These are phyloP conservation scores for Solanum lycopersicoides DNA, from an alignment of 257 asterid species.

Conservation along the genomic window DNA sequence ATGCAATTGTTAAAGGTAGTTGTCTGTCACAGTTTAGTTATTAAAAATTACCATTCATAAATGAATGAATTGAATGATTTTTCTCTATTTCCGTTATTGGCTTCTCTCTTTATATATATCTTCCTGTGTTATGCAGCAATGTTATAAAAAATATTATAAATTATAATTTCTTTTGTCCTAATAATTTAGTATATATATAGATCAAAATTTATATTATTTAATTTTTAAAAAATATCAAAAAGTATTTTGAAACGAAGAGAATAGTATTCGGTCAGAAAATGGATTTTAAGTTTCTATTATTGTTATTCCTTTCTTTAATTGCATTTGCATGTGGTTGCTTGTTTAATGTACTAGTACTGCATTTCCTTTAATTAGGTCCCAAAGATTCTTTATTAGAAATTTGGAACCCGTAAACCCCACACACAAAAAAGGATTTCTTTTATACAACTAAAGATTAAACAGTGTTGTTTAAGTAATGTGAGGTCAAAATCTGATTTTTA, in stretches of 20 bases:
- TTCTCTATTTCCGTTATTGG: neutral
- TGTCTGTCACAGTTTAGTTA: neutral
- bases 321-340: conserved; percentile 2
- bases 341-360: neutral
- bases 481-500: neutral
- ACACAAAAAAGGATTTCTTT: neutral
- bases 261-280: neutral
- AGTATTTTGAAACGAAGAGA: neutral
- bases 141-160: too few species aligned
- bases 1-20: neutral
- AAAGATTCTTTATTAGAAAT: neutral
- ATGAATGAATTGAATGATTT: neutral
- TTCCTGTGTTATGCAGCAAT: neutral
- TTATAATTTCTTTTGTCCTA: neutral
- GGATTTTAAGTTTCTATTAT: neutral
- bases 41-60: neutral
- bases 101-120: neutral
- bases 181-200: neutral
- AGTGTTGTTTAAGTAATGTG: neutral
- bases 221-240: too few species aligned
- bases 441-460: neutral
- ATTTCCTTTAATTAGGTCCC: neutral
- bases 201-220: neutral
- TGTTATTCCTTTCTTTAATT: neutral
- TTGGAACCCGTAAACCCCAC: neutral